Base-by-base conservation (phyloP, 2,329 filamentous ascomycete genomes). In the Pezizomycotina sp. region DNA sequence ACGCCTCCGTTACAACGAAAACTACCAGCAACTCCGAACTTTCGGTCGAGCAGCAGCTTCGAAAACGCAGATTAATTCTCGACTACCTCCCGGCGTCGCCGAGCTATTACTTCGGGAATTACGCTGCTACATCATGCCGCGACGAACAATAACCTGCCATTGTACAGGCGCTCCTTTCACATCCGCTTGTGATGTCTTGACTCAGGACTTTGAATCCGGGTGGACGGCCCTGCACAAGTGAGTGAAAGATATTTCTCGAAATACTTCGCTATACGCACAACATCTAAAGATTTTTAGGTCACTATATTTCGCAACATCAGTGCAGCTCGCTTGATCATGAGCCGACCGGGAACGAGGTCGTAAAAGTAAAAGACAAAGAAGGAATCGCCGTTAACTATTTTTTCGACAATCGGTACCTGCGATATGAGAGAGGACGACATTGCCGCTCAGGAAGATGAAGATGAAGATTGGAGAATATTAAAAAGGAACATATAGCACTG, bases 191-290 rank as follows among this genome's bases (percentile, higher is more conserved):
- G 89, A 98, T 58, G 62, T 95, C 6, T 89, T 92, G 52, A 64
- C 68, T 2, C 84, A 92, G 55, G 89, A 98, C 56, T 63, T 65
- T 5, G 89, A 98, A 57, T 95, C 78, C 57, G 86, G 84, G 27
- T 98, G 89, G 89, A 98, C 92, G 43, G 76, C 84, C 23, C 65
- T 98, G 24, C 89, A 98, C 54, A 71, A 89, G 50, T 44, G 36
- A 22, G 36, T 16, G 7, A 12, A 24, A 8, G 6, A 13, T 18
- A 14, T 12, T 12, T 12, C 19, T 81, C 84, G 86, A 29, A 93
- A 93, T 52, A 72, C 89, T 32, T 74, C 79, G 5, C 76, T 92
- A 23, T 15, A 16, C 6, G 34, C 19, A n/a, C 31, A 15, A 16
- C n/a, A 9, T 6, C 4, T 32, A 30, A 24, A 8, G 12, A 24